These are phyloP conservation scores for Stephanodiscus minutulus DNA, from an alignment of 108 stramenopile species.

Conservation along the genomic window DNA sequence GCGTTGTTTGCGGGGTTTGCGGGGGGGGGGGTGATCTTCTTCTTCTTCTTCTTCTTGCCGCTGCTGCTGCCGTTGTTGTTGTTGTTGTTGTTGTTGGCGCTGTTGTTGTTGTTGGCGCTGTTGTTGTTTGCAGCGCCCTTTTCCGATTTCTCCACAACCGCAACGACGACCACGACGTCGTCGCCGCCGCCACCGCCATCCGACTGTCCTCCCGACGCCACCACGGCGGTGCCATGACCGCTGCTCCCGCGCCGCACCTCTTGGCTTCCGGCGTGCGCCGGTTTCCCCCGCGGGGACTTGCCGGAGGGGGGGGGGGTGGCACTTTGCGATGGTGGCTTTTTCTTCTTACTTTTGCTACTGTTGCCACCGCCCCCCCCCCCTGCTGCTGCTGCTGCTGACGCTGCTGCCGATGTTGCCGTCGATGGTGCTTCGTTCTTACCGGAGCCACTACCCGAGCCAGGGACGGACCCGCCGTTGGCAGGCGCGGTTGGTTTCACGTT, in stretches of 20 bases:
- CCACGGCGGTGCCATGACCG: neutral
- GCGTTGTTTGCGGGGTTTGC: too few species aligned
- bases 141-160: neutral
- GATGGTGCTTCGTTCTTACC: neutral
- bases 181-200: neutral
- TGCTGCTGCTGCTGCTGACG: neutral
- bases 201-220: too few species aligned
- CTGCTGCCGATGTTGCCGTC: neutral
- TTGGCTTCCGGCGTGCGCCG: too few species aligned
- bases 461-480: neutral
- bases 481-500: neutral
- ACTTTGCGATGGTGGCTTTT: neutral
- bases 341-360: neutral
- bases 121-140: neutral
- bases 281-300: conserved; percentile 10
- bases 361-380: neutral
- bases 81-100: neutral
- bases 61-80: neutral
- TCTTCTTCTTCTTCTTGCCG: conserved; percentile 25
- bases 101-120: neutral
- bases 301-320: neutral
- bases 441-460: neutral
- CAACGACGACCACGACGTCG: too few species aligned
- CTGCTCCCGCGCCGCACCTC: neutral
- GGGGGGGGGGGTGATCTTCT: conserved; percentile 13